Evolutionary conservation across 352 stramenopile genomes (phyloP).

Genomic region (Plasmopara viticola): DNA sequence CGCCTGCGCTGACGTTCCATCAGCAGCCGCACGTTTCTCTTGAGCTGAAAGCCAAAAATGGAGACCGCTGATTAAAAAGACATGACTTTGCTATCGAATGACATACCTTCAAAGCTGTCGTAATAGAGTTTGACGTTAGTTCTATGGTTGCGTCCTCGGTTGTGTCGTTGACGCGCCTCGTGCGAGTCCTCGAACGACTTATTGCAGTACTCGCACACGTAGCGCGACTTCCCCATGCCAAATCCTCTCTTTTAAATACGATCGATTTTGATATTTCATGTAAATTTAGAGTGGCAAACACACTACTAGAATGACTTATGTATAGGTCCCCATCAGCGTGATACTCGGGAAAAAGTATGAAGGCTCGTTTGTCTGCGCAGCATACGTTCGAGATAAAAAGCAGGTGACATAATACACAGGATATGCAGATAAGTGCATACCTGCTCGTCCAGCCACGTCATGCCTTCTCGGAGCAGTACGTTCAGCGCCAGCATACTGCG

Average conservation of each 20-base stretch:
- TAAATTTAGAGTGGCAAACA: no score
- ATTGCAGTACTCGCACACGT: constrained; percentile 74
- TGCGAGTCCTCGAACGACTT: constrained; percentile 77
- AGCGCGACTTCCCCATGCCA: constrained; percentile 48
- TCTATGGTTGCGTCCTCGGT: constrained; percentile 63
- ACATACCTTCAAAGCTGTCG: constrained; percentile 62
- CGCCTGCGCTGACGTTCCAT: neutral
- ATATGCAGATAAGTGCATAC: constrained; percentile 19
- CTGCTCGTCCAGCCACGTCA: constrained; percentile 95
- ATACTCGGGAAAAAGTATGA: constrained; percentile 87
- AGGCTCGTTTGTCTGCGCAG: constrained; percentile 37
- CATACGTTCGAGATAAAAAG: constrained; percentile 7
- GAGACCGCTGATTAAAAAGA: neutral
- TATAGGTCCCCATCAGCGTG: constrained; percentile 70
- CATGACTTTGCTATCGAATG: neutral
- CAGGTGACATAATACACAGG: neutral
- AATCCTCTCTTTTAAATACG: constrained; percentile 24
- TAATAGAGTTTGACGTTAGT: constrained; percentile 83
- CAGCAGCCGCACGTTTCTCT: constrained; percentile 21
- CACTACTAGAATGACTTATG: constrained; percentile 13
- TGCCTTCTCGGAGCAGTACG: constrained; percentile 90
- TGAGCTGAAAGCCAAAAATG: constrained; percentile 27
- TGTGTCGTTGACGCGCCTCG: constrained; percentile 60
- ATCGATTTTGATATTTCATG: constrained; percentile 5
- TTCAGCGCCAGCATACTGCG: constrained; percentile 88